Evolutionary conservation across 2,329 filamentous ascomycete genomes (phyloP).

Genomic region (Leptographium flavum): DNA sequence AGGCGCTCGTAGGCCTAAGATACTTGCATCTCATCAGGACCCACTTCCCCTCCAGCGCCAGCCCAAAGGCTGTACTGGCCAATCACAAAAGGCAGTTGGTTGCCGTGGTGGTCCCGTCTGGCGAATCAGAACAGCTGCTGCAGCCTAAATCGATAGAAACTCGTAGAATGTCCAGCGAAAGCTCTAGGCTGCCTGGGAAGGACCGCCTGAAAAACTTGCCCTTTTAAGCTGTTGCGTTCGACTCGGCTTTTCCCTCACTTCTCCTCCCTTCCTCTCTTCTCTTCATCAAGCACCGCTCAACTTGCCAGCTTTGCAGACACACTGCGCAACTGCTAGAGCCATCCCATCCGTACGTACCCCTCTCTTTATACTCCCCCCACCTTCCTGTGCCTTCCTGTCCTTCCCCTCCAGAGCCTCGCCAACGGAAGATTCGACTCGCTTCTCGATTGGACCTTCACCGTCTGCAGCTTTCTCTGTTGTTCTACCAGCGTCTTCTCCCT

Average conservation of each 20-base stretch:
- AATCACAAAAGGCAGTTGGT: slow-evolving; percentile 6
- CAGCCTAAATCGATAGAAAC: slow-evolving; percentile 19
- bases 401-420: slow-evolving; percentile 1
- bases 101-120: slow-evolving; percentile 9
- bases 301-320: background rate
- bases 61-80: background rate
- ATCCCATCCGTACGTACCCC: background rate
- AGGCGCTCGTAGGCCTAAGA: no score
- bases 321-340: background rate
- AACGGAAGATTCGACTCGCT: background rate
- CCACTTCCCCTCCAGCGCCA: background rate
- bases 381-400: background rate
- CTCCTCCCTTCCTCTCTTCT: slow-evolving; percentile 5
- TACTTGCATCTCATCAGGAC: background rate
- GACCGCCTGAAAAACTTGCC: slow-evolving; percentile 13
- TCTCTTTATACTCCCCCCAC: background rate
- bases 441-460: background rate
- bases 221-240: slow-evolving; percentile 17
- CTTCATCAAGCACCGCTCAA: background rate
- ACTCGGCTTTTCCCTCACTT: slow-evolving; percentile 8
- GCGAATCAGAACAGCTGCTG: slow-evolving; percentile 14
- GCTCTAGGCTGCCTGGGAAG: slow-evolving; percentile 13
- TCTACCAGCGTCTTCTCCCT: background rate
- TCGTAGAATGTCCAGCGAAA: slow-evolving; percentile 18
- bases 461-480: background rate